Base-by-base conservation (phyloP, 2,329 filamentous ascomycete species). In the Elsinoe fawcettii region DNA sequence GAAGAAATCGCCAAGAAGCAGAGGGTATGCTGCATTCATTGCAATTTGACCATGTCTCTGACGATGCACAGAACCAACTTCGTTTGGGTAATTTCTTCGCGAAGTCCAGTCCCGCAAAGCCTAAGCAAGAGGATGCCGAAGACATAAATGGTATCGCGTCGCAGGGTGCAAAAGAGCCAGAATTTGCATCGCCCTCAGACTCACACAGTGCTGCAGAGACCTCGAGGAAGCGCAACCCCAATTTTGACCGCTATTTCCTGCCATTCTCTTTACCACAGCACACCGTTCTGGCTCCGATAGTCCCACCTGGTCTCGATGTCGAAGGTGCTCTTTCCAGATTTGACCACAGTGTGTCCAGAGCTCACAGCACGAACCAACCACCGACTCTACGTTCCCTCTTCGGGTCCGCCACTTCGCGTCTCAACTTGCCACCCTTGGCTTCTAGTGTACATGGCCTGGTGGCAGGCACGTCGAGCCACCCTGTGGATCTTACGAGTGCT, bases 211-310 rank as follows among this genome's bases (percentile, higher is more conserved):
- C 4, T 22, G 27, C 27, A 54, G 27, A 43, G 23, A 23, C 41
- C 3, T 23, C 39, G 16, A 41, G 25, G 34, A 18, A 53, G 14
- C 65, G 66, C 12, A 23, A 70, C 22, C 71, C 69, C 5, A 74
- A 77, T 60, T 73, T 75, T 59, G 63, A 87, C 16, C 84, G 82
- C 63, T 75, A 79, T 34, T 97, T 97, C 66, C 80, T 90, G 30
- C 84, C 88, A 0, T 97, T 96, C 69, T 91, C 87, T 61, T 67
- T 93, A 46, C 86, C 89, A 59, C 78, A 84, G 2, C 80, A 89
- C 65, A 87, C 89, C 1, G 80, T 73, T n/a, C 64, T 96, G 55
- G 90, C 90, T 0, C 77, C 79, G 43, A 41, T 22, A 30, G 20
- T 16, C 9, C 5, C 34, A 5, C 3, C 9, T 6, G 14, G 34